Evolutionary conservation across 495 filamentous ascomycete species (phyloP), one percentile per base, ranked within the genome.

Genomic region (Paragyromitra xinjiangensis): DNA sequence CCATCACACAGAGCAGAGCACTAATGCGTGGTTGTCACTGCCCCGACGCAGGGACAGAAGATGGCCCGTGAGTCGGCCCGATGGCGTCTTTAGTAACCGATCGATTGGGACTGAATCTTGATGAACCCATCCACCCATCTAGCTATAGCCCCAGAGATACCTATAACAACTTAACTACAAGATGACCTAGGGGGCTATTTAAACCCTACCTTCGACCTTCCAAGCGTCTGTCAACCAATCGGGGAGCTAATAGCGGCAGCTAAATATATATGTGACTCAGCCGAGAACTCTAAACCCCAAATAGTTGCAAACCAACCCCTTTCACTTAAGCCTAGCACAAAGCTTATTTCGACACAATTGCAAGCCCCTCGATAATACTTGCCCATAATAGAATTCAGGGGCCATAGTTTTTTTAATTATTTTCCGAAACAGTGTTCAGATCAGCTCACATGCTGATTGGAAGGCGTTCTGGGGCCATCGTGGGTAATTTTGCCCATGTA

Each of bases 341-440:
- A 75, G 71, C 53, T 59, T 75, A 69, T 69, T 53, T 61, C 26
- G 45, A 69, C 71, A 3, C 29, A 34, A 34, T 34, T 34, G 24
- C 53, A 48, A 1, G 7, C 6, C n/a, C 50, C 51, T 69, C 26
- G 65, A 29, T 9, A 58, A 29, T 29, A 58, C 55, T 14, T 58
- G 22, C 55, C 44, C 11, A 12, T 16, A 12, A 12, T 48, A 3
- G 14, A 12, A 48, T 48, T 3, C 16, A 12, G 44, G 0, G 44
- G 44, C 29, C 4, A 34, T 29, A 34, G 29, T 34, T 34, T 34
- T 26, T 34, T 34, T 34, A 22, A 22, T 22, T 22, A 22, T 3
- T 16, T 11, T 48, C 16, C 5, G 44, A 12, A 16, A 48, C 14
- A 4, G 0, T 16, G 44, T 16, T 16, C 11, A 4, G 12, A 48